A percentile compares a stretch with the other conserved stretches of the same genome.
Conservation (phyloP, 805 yeast genomes). For the Yueomyces sp. region DNA sequence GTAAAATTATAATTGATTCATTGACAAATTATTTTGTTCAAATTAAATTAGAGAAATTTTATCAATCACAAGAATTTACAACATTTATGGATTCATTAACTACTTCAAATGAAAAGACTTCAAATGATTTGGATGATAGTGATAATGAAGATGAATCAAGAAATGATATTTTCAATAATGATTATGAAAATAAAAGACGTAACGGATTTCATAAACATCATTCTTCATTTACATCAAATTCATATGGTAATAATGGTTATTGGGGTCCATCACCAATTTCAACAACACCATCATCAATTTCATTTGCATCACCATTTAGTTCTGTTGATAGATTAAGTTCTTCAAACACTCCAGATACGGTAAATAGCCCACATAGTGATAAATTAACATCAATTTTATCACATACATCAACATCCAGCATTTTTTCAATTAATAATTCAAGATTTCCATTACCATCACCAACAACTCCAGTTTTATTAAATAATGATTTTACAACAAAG, state of each 20-base stretch:
- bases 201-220: background rate
- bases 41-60: conserved; percentile 12
- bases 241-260: background rate
- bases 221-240: background rate
- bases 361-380: conserved; percentile 1
- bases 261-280: conserved; percentile 11
- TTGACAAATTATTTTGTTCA: conserved; percentile 10
- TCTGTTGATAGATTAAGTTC: background rate
- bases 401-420: conserved; percentile 1
- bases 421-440: conserved; percentile 2
- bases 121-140: background rate
- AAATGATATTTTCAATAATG: background rate
- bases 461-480: conserved; percentile 9
- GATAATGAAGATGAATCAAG: conserved; percentile 1
- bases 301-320: conserved; percentile 10
- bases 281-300: conserved; percentile 6
- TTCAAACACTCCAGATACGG: conserved; percentile 8
- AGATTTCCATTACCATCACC: conserved; percentile 13
- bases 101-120: background rate
- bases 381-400: background rate
- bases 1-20: conserved; percentile 6
- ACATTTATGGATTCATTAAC: conserved; percentile 3
- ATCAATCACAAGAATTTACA: conserved; percentile 16
- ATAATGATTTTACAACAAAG: background rate
- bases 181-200: background rate